These are phyloP conservation scores for Tetracladium marchalianum DNA, from an alignment of 495 filamentous ascomycete genomes.

Conservation along the genomic window DNA sequence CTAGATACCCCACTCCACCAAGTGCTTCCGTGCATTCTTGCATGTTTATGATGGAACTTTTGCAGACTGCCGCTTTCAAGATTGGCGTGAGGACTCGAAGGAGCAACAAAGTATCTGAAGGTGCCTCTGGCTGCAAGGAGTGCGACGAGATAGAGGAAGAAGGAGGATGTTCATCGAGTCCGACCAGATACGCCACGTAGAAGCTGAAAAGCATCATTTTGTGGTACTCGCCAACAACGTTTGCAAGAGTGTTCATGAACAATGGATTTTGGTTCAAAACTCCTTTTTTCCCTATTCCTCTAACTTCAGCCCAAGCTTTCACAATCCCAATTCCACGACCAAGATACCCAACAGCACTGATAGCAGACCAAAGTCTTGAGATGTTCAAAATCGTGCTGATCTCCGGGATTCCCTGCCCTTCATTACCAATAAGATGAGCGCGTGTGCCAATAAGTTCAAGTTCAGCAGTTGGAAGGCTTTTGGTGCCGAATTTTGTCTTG, in stretches of 20 bases:
- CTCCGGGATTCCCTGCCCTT: slow-evolving; percentile 54
- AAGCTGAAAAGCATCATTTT: slow-evolving; percentile 49
- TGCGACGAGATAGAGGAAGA: not conserved
- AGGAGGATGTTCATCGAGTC: slow-evolving; percentile 31
- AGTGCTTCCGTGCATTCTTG: slow-evolving; percentile 60
- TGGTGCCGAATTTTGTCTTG: slow-evolving; percentile 63
- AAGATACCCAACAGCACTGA: slow-evolving; percentile 45
- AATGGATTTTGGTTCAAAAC: slow-evolving; percentile 44
- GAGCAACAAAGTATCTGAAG: slow-evolving; percentile 23
- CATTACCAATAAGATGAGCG: slow-evolving; percentile 51
- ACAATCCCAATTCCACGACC: slow-evolving; percentile 53
- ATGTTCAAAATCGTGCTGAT: slow-evolving; percentile 60
- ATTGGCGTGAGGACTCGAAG: slow-evolving; percentile 56
- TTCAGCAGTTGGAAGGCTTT: slow-evolving; percentile 59
- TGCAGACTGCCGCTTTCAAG: slow-evolving; percentile 54
- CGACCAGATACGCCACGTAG: slow-evolving; percentile 50
- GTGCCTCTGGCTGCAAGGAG: not conserved
- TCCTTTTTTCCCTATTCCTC: slow-evolving; percentile 19
- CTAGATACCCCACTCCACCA: slow-evolving; percentile 68
- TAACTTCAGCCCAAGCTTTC: slow-evolving; percentile 41
- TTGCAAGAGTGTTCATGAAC: slow-evolving; percentile 53
- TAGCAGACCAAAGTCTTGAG: slow-evolving; percentile 53
- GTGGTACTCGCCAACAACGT: slow-evolving; percentile 31
- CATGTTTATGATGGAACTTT: slow-evolving; percentile 37
- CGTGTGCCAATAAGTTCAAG: slow-evolving; percentile 51